These are phyloP conservation scores for Sugiyamaella paludigena DNA, from an alignment of 1,139 yeast species.

Conservation along the genomic window DNA sequence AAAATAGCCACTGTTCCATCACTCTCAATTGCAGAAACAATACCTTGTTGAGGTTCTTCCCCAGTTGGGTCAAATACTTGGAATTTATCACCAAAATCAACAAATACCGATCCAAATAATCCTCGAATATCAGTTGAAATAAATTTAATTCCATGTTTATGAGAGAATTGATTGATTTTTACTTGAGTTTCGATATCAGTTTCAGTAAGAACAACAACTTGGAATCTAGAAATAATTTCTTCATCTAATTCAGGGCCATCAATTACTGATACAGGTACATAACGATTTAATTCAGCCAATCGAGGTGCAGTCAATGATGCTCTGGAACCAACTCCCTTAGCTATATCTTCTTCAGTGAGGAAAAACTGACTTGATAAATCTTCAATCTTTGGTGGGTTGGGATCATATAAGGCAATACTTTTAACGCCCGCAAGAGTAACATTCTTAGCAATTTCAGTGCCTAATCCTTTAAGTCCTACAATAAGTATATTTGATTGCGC, in stretches of 20 bases:
- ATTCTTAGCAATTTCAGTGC: slow-evolving; percentile 94
- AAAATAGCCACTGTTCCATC: slow-evolving; percentile 90
- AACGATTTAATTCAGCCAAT: slow-evolving; percentile 79
- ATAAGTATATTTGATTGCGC: slow-evolving; percentile 85
- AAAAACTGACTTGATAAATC: slow-evolving; percentile 93
- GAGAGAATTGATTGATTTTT: slow-evolving; percentile 72
- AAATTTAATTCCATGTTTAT: slow-evolving; percentile 68
- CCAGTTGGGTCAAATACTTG: slow-evolving; percentile 84
- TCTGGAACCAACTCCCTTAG: slow-evolving; percentile 51
- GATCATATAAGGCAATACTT: slow-evolving; percentile 84
- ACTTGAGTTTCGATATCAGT: slow-evolving; percentile 72
- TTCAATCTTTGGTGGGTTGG: slow-evolving; percentile 57
- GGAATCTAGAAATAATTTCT: slow-evolving; percentile 53
- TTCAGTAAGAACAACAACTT: slow-evolving; percentile 82
- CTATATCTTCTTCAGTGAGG: slow-evolving; percentile 66
- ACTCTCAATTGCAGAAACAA: slow-evolving; percentile 81
- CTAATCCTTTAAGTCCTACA: slow-evolving; percentile 86
- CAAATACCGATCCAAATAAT: slow-evolving; percentile 82
- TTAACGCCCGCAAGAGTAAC: slow-evolving; percentile 97
- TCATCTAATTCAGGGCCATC: slow-evolving; percentile 47
- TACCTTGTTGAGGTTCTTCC: slow-evolving; percentile 86
- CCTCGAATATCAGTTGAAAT: slow-evolving; percentile 84
- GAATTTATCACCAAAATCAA: slow-evolving; percentile 83
- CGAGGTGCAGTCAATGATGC: slow-evolving; percentile 66
- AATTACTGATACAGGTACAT: slow-evolving; percentile 81